Evolutionary conservation across 768 basidiomycete genomes (phyloP), one percentile per base, ranked within the genome.

Genomic region (Tulasnella sp.): DNA sequence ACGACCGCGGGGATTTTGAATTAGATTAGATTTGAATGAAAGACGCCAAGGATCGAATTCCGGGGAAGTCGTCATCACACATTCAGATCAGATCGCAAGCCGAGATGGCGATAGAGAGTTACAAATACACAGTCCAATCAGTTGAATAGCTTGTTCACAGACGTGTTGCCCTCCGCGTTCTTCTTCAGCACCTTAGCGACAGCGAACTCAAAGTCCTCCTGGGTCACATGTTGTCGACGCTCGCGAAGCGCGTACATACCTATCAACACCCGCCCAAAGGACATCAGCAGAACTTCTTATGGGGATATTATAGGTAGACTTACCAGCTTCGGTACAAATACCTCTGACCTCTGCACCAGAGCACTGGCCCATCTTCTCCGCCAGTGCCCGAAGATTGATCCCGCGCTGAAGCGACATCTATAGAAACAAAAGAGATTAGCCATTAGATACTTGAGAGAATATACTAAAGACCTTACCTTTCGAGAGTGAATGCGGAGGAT

Each of bases 361-460:
- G 70, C 95, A 97, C 68, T 96, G 91, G 0, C 95, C 95, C 95
- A 98, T 99, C 79, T 99, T 98, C 71, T 98, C 95, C 0, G 95
- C 95, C 2, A 99, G 77, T 1, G 86, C 84, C 15, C 91, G 86
- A n/a, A 97, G 79, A 74, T 99, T 93, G 72, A 99, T 99, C 1
- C 94, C 94, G 61, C 95, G 81, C 74, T 98, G 95, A 29, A 98
- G 76, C 1, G 92, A 97, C 95, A 98, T 99, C 88, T 92, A 64
- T 1, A 17, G 38, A 58, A 15, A 56, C 51, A 29, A 19, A 29
- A 19, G 38, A 21, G 8, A 29, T 23, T 26, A 26, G 34, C 13
- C 24, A 30, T 50, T 24, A 19, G 3, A 58, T 43, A 38, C 21
- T 26, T 43, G 4, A 21, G 45, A 42, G 32, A 34, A 30, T 21